Conservation (phyloP, 2,329 filamentous ascomycete species). For the Aspergillus udagawae region DNA sequence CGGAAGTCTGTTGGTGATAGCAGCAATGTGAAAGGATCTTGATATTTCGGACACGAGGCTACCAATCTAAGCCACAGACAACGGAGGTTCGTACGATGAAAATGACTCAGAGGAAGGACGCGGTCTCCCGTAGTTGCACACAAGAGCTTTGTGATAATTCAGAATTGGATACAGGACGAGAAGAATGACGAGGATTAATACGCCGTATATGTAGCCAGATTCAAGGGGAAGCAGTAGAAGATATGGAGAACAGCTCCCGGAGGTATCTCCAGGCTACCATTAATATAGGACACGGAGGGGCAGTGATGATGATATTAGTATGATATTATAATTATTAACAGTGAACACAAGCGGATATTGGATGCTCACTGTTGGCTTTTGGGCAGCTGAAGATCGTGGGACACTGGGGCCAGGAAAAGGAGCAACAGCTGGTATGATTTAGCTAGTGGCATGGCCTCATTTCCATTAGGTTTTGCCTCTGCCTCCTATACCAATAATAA, state of each 20-base stretch:
- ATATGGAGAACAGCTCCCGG: neutral
- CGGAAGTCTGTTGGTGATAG: neutral
- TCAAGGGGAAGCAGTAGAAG: neutral
- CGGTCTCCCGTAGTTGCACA: neutral
- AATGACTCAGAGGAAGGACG: too few relatives aligned
- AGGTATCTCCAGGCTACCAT: neutral
- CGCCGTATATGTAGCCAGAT: neutral
- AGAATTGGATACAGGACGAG: neutral
- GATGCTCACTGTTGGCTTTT: neutral
- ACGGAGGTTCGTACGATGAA: neutral
- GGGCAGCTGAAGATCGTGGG: neutral
- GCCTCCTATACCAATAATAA: neutral
- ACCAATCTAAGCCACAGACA: neutral
- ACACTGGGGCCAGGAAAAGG: neutral
- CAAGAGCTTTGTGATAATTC: neutral
- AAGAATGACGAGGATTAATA: neutral
- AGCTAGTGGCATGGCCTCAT: neutral
- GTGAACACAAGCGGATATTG: neutral
- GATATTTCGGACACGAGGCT: neutral
- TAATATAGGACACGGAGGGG: neutral
- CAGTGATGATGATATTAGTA: neutral
- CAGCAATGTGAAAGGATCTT: neutral
- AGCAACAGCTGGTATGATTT: neutral
- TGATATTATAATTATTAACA: neutral
- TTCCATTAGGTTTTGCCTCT: neutral